Conservation (phyloP, 352 stramenopile genomes). For the Globisporangium spiculum region DNA sequence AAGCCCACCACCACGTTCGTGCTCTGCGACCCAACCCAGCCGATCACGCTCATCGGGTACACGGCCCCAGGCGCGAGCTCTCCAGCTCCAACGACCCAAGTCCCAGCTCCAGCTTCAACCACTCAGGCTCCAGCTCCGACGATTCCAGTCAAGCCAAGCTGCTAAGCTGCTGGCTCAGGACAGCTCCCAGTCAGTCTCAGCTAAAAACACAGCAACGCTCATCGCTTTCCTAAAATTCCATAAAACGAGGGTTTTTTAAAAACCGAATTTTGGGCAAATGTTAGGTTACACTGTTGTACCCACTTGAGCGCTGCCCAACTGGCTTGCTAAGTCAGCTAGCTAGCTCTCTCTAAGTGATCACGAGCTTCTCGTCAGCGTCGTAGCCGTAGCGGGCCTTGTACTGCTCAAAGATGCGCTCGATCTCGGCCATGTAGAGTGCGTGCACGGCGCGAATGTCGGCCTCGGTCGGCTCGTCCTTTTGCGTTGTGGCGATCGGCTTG, state of each 20-base stretch:
- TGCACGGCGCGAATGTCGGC: slow-evolving; percentile 57
- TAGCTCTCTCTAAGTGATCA: not conserved
- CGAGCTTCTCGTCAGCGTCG: slow-evolving; percentile 56
- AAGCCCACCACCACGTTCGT: slow-evolving; percentile 16
- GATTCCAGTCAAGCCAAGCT: slow-evolving; percentile 8
- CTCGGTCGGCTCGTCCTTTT: slow-evolving; percentile 56
- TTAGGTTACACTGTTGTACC: not conserved
- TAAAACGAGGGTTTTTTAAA: not conserved
- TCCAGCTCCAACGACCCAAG: not conserved
- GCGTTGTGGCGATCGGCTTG: slow-evolving; percentile 54
- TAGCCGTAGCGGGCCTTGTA: slow-evolving; percentile 78
- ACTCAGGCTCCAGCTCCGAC: not conserved
- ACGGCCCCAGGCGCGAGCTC: slow-evolving; percentile 2
- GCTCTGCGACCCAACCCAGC: slow-evolving; percentile 20
- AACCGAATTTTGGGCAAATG: not conserved
- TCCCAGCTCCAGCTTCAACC: not conserved
- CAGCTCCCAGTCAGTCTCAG: no score
- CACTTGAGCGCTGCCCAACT: no score
- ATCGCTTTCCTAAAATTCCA: no score
- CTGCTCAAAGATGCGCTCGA: slow-evolving; percentile 59
- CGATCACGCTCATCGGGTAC: slow-evolving; percentile 25
- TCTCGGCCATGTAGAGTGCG: slow-evolving; percentile 51
- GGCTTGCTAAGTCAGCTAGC: no score
- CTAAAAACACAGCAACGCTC: no score
- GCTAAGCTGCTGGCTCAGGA: not conserved